phyloP scores from a whole-genome alignment of 192 early-diverging fungal genomes.

The Funneliformis geosporum region DNA sequence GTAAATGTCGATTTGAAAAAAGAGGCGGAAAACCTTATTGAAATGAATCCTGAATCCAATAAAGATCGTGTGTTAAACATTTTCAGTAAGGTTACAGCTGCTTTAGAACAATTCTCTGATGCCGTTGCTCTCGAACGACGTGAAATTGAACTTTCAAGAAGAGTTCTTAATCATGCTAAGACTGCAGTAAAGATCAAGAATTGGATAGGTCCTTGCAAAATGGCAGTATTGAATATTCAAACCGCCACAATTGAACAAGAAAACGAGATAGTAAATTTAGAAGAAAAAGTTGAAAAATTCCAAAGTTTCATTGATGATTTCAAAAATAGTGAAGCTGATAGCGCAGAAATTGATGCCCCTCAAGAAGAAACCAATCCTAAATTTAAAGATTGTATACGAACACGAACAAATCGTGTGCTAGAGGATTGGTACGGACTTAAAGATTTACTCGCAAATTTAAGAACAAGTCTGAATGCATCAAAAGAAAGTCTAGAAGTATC shows the following conservation, averaged over 20 bases:
- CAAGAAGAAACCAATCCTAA: slow-evolving; percentile 25
- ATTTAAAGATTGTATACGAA: slow-evolving; percentile 28
- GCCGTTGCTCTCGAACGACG: slow-evolving; percentile 9
- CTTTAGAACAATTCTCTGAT: slow-evolving; percentile 22
- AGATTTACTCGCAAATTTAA: slow-evolving; percentile 21
- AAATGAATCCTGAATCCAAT: slow-evolving; percentile 17
- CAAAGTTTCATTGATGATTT: slow-evolving; percentile 18
- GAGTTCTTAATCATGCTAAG: slow-evolving; percentile 44
- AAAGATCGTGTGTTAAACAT: slow-evolving; percentile 25
- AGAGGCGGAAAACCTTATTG: slow-evolving; percentile 27
- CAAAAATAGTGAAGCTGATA: background rate
- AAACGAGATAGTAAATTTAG: slow-evolving; percentile 4
- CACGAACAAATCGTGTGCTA: slow-evolving; percentile 35
- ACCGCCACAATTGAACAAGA: slow-evolving; percentile 23
- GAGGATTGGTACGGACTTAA: slow-evolving; percentile 40
- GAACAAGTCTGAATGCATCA: slow-evolving; percentile 26
- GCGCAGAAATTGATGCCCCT: slow-evolving; percentile 18
- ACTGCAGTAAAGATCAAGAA: slow-evolving; percentile 43
- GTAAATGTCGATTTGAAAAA: slow-evolving; percentile 22
- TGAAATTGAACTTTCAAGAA: slow-evolving; percentile 36
- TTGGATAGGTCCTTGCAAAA: slow-evolving; percentile 41
- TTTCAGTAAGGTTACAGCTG: slow-evolving; percentile 13
- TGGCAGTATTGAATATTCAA: slow-evolving; percentile 22
- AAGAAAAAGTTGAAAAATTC: slow-evolving; percentile 19
- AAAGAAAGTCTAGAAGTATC: slow-evolving; percentile 29